Evolutionary conservation across 1,139 yeast genomes (phyloP), one percentile per base, ranked within the genome.

Genomic region (Yamadazyma songkhlaensis): DNA sequence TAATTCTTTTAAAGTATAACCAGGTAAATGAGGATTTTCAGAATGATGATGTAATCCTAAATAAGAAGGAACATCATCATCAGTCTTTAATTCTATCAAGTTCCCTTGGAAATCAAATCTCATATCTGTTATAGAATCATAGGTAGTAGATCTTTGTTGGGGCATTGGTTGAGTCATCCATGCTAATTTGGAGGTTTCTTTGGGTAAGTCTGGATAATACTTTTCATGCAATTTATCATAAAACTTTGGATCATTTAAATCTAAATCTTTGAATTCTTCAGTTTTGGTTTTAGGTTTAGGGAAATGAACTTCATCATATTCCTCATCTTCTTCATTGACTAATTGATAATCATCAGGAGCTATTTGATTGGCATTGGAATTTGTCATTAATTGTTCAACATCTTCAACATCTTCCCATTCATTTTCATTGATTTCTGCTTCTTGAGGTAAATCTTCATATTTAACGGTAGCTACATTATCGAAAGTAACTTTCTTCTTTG

Each of bases 11-110:
- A 92, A 59, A 0, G 97, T 89, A 57, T 92, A 92, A 0, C 99
- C 99, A 0, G 98, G 96, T 39, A 90, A 70, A 32, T 83, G 81
- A 0, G 97, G 97, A 39, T 83, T 80, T 17, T 84, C 88, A 0
- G 96, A 77, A 58, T 92, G 99, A 56, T 92, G 97, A 52, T 89
- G 97, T 17, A 92, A 72, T 0, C 97, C 99, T 36, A 78, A 59
- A 32, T 74, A 68, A 0, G 84, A 71, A 2, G 77, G 72, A 3
- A 79, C 72, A 6, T 80, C 68, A 1, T 59, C 48, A 3, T 53
- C 47, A 56, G 45, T 21, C 47, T 23, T 68, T 17, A 69, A 54
- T 35, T 66, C 79, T 3, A 92, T 67, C 38, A 92, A 59, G 47
- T 86, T 70, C 7, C 97, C 98, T 41, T 79, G 70, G 59, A 92